Base-by-base conservation (phyloP, 768 basidiomycete genomes). In the Mycena latifolia region DNA sequence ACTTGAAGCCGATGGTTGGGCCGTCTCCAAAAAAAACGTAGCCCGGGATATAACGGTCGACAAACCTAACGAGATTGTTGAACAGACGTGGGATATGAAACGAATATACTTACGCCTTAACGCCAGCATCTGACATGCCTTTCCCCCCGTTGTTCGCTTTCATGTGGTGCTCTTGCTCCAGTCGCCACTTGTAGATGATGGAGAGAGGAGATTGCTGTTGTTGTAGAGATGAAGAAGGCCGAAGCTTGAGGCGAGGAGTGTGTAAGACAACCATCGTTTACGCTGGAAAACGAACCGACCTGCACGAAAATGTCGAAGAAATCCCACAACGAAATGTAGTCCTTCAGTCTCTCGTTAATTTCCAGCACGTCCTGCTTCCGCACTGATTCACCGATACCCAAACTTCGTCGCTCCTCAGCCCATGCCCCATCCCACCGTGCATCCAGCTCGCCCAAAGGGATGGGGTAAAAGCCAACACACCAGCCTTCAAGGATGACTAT, bases 401-500 rank as follows among this genome's bases (percentile, higher is more conserved):
- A 77, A 45, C 69, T 76, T 63, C 61, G 61, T n/a, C 75, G 73
- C 67, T 84, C 82, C 37, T 76, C 73, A 48, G 69, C 75, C 83
- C 85, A 87, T 14, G 71, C 64, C 2, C 80, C 80, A 43, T 80
- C 75, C 86, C 91, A 94, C 31, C 84, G 80, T 41, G 73, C 74
- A 47, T 87, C 82, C 35, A 95, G 75, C 65, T 87, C 86, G 12
- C 80, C 77, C 20, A 69, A 50, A 0, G 80, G 71, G 8, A 94
- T 81, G 1, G 94, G 90, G 55, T 84, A 83, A 75, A 98, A 98
- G 0, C 97, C 96, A 25, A 93, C 88, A 77, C 91, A 95, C 98
- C 98, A 99, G 12, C 98, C 98, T 80, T 99, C 98, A 53, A 99
- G 80, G 53, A 99, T 85, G 54, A 99, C 91, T 17, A 99, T 81